phyloP scores from a whole-genome alignment of 2,329 filamentous ascomycete species.

The Claviceps sp. region DNA sequence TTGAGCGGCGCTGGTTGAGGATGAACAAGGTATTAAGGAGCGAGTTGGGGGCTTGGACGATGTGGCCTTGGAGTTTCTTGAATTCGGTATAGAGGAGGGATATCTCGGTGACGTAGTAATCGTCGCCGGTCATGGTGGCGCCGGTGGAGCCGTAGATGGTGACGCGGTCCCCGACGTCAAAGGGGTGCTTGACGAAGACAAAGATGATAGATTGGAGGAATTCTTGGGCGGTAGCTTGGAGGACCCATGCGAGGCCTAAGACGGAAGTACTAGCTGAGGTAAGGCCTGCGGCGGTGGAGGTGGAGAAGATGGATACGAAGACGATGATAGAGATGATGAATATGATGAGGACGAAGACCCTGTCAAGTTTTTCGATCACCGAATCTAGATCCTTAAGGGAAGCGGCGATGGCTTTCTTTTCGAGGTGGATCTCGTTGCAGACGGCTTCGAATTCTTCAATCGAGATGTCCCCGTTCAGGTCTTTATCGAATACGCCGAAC shows the following conservation, averaged over 20 bases:
- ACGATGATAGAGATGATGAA: constrained; percentile 69
- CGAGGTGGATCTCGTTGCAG: constrained; percentile 85
- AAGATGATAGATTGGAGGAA: constrained; percentile 91
- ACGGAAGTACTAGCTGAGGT: constrained; percentile 78
- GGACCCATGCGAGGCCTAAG: constrained; percentile 84
- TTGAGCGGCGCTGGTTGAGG: constrained; percentile 83
- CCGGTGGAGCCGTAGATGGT: constrained; percentile 86
- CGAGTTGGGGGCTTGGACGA: constrained; percentile 91
- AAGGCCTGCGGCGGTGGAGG: constrained; percentile 80
- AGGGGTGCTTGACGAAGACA: constrained; percentile 94
- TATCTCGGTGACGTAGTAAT: constrained; percentile 94
- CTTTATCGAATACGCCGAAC: constrained; percentile 88
- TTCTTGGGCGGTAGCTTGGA: constrained; percentile 85
- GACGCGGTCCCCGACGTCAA: constrained; percentile 89
- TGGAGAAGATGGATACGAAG: constrained; percentile 78
- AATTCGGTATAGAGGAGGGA: constrained; percentile 90
- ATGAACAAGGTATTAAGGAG: constrained; percentile 89
- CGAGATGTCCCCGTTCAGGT: constrained; percentile 91
- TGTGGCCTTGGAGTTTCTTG: constrained; percentile 96
- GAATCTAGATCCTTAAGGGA: constrained; percentile 92
- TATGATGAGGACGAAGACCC: constrained; percentile 81
- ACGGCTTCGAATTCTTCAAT: constrained; percentile 90
- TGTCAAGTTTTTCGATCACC: constrained; percentile 79
- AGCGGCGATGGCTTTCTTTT: constrained; percentile 89
- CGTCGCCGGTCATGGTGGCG: constrained; percentile 63